Base-by-base conservation (phyloP, 352 stramenopile species). In the Thraustochytrium sp. region DNA sequence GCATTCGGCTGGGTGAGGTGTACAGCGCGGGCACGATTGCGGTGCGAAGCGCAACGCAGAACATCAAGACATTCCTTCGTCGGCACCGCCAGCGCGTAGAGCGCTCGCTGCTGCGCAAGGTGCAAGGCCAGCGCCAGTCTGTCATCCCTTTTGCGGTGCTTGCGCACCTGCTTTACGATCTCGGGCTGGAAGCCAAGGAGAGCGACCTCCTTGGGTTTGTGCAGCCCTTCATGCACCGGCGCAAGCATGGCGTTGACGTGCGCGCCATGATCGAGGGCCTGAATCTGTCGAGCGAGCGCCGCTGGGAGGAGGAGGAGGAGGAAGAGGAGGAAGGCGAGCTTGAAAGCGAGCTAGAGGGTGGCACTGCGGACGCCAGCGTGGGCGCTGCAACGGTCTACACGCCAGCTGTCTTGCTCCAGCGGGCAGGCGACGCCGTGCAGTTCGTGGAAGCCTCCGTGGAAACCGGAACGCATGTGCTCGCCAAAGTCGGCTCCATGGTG, bases 141-240 rank as follows among this genome's bases (percentile, higher is more conserved):
- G 62, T 65, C 5, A 21, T 38, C 23, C 68, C 68, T 4, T 18
- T 80, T 21, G 29, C 68, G 31, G 68, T 80, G 31, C 5, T 80
- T 61, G 63, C 5, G 11, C n/a, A 31, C 42, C 44, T 42, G 23
- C 68, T 80, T 13, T 48, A 37, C 13, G 68, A 64, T 3, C 53
- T 80, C 26, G 68, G 68, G 13, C 68, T 80, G 44, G 53, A 80
- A 34, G 31, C 2, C 23, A 16, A 16, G 11, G 31, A 44, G 37
- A 37, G 29, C 36, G 68, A 80, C 9, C 53, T 80, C 34, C 34
- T 65, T 34, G 34, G 18, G 21, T 80, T 80, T 51, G 16, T 80
- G 68, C 68, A 64, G n/a, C 68, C 68, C 23, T 80, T 80, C 26
- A 16, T 80, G 44, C 48, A 63, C 31, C 26, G 40, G 18, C 36